These are phyloP conservation scores for Verticillium albo-atrum DNA, from an alignment of 2,329 filamentous ascomycete species.

Conservation along the genomic window DNA sequence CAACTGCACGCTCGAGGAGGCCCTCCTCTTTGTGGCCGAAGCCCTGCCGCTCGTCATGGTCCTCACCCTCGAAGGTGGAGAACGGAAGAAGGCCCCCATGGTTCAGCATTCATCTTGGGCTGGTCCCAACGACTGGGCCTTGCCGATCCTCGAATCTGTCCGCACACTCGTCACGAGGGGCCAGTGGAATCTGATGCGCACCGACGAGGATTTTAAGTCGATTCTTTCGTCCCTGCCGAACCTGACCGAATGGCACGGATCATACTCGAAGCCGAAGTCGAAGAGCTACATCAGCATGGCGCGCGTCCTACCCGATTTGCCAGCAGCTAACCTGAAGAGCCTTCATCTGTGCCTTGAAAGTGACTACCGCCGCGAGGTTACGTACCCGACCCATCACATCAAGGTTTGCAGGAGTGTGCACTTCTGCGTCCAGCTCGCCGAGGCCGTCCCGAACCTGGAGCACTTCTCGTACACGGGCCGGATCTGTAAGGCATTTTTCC, in stretches of 20 bases:
- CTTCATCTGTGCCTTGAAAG: slow-evolving; percentile 67
- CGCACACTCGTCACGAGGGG: slow-evolving; percentile 68
- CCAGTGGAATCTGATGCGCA: slow-evolving; percentile 72
- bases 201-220: slow-evolving; percentile 56
- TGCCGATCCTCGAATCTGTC: slow-evolving; percentile 50
- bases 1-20: slow-evolving; percentile 67
- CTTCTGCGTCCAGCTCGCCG: slow-evolving; percentile 61
- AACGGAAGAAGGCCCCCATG: slow-evolving; percentile 69
- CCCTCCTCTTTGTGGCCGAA: slow-evolving; percentile 54
- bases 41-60: slow-evolving; percentile 59
- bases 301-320: slow-evolving; percentile 54
- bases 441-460: slow-evolving; percentile 57
- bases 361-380: slow-evolving; percentile 62
- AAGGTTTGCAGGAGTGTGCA: slow-evolving; percentile 58
- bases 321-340: slow-evolving; percentile 50
- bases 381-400: slow-evolving; percentile 55
- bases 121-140: slow-evolving; percentile 23
- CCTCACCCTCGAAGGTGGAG: slow-evolving; percentile 71
- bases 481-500: slow-evolving; percentile 66
- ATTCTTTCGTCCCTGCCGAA: slow-evolving; percentile 61
- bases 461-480: slow-evolving; percentile 69
- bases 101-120: slow-evolving; percentile 32
- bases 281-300: slow-evolving; percentile 70
- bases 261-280: slow-evolving; percentile 67
- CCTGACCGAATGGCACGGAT: slow-evolving; percentile 58